Conservation (phyloP, 2,329 filamentous ascomycete species). For the Fusarium brachygibbosum region DNA sequence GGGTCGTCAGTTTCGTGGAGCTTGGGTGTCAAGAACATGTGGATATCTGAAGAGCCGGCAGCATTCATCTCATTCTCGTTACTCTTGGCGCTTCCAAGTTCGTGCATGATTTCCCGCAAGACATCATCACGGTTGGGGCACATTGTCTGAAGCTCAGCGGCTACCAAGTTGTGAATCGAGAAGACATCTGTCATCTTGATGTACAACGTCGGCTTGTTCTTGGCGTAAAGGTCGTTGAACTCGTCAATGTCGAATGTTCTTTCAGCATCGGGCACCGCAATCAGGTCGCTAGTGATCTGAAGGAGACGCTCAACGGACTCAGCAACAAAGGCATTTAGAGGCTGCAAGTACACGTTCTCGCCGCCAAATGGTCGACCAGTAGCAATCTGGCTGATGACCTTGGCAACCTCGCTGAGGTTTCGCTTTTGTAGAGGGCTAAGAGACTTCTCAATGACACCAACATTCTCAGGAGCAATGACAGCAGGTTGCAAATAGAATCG, state of each 20-base stretch:
- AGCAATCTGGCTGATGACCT: conserved; percentile 90
- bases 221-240: conserved; percentile 97
- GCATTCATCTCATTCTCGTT: conserved; percentile 95
- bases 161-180: conserved; percentile 90
- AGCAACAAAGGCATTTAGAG: conserved; percentile 89
- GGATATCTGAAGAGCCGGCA: conserved; percentile 89
- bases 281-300: conserved; percentile 80
- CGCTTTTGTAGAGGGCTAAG: conserved; percentile 92
- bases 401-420: conserved; percentile 90
- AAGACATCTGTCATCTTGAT: conserved; percentile 99
- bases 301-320: conserved; percentile 86
- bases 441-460: conserved; percentile 90
- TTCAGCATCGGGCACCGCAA: conserved; percentile 88
- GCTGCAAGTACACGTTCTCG: conserved; percentile 95
- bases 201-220: conserved; percentile 97
- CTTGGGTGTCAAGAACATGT: conserved; percentile 89
- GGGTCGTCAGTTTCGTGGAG: conserved; percentile 92
- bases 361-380: conserved; percentile 91
- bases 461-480: conserved; percentile 88
- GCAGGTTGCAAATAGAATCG: conserved; percentile 93
- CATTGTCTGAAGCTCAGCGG: conserved; percentile 80
- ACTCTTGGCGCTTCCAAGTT: conserved; percentile 94
- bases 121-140: conserved; percentile 87
- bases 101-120: conserved; percentile 90
- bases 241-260: conserved; percentile 97